Conservation (phyloP, 495 filamentous ascomycete genomes). For the Coniosporium apollinis region DNA sequence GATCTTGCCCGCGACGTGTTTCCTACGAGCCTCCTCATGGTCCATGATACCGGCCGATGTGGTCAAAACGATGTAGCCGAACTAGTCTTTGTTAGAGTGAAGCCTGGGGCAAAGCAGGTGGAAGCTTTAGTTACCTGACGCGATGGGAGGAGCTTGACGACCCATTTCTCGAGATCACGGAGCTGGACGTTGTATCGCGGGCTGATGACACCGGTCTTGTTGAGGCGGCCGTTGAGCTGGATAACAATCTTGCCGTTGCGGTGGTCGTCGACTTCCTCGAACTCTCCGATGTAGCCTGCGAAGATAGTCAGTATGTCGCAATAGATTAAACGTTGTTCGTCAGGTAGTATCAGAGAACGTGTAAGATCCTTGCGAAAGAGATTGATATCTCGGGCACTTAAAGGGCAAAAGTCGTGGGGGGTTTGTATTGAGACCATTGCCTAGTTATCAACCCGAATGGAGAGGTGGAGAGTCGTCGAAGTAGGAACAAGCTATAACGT, state of each 20-base stretch:
- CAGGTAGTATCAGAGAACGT: conserved; percentile 65
- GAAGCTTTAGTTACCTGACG: too few relatives aligned
- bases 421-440: conserved; percentile 55
- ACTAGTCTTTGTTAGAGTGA: too few relatives aligned
- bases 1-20: conserved; percentile 94
- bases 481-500: conserved; percentile 29
- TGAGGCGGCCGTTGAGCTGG: conserved; percentile 84
- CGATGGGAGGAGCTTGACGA: conserved; percentile 90
- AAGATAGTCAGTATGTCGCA: conserved; percentile 58
- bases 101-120: too few relatives aligned
- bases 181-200: conserved; percentile 98
- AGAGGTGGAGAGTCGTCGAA: conserved; percentile 4
- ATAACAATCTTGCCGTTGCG: conserved; percentile 96
- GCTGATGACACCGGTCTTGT: conserved; percentile 98
- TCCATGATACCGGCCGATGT: conserved; percentile 99
- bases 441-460: conserved; percentile 99
- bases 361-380: conserved; percentile 70
- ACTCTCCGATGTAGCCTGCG: conserved; percentile 97
- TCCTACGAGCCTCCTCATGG: conserved; percentile 96
- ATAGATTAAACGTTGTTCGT: conserved; percentile 78
- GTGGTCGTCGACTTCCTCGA: conserved; percentile 99
- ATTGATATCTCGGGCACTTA: conserved; percentile 94
- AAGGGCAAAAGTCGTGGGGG: conserved; percentile 83
- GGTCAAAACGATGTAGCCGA: conserved; percentile 96
- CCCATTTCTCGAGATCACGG: conserved; percentile 91